These are phyloP conservation scores for Colletotrichum sp. DNA, from an alignment of 2,329 filamentous ascomycete species.

Conservation along the genomic window DNA sequence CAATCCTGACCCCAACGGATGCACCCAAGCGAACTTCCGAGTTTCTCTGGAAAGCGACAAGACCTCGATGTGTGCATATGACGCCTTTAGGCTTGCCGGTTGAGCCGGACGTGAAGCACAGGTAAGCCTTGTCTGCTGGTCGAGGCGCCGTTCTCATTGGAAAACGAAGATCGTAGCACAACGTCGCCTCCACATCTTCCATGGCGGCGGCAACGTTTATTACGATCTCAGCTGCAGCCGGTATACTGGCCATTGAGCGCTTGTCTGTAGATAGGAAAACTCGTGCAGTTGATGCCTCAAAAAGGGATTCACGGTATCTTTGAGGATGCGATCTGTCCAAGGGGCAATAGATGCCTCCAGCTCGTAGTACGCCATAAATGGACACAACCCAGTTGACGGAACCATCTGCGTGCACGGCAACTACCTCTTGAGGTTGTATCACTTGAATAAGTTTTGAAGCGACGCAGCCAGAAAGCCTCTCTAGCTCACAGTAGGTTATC, in stretches of 20 bases:
- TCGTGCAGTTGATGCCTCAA: slow-evolving; percentile 24
- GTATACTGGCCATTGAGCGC: not conserved
- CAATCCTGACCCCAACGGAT: slow-evolving; percentile 18
- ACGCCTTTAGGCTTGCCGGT: slow-evolving; percentile 49
- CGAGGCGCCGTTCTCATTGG: not conserved
- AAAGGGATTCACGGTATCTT: slow-evolving; percentile 25
- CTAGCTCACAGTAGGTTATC: not conserved
- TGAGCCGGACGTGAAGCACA: slow-evolving; percentile 50
- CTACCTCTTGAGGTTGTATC: slow-evolving; percentile 28
- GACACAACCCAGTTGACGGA: slow-evolving; percentile 38
- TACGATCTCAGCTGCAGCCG: not conserved
- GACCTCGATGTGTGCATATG: slow-evolving; percentile 32
- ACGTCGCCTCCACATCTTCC: not conserved
- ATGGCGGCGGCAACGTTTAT: not conserved
- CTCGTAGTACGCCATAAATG: slow-evolving; percentile 36
- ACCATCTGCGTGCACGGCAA: slow-evolving; percentile 37
- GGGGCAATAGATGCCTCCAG: slow-evolving; percentile 35
- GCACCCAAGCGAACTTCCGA: not conserved
- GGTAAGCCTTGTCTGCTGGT: slow-evolving; percentile 32
- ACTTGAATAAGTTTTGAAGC: not conserved
- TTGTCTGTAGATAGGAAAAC: slow-evolving; percentile 28
- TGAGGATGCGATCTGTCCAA: slow-evolving; percentile 28
- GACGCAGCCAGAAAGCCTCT: not conserved
- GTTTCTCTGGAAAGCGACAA: not conserved
- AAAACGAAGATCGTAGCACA: not conserved